Percentiles rank a stretch among this genome's conserved stretches.
Conservation (phyloP, 768 basidiomycete genomes). For the Hygrocybe punicea region DNA sequence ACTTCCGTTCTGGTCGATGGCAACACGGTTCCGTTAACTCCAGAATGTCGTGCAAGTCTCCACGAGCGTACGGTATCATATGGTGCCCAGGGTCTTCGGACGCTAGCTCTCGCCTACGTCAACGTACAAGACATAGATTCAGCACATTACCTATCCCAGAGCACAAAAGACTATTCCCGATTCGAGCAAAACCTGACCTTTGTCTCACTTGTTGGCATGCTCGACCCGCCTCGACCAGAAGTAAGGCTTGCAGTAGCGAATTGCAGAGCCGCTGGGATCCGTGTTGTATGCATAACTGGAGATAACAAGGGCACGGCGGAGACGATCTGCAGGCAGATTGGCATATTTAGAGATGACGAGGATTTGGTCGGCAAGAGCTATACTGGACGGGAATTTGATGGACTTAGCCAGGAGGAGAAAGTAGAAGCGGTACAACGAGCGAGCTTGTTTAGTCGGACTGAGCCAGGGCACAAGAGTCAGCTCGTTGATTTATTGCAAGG, state of each 20-base stretch:
- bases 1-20: constrained; percentile 67
- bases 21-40: constrained; percentile 60
- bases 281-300: constrained; percentile 96
- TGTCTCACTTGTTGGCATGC: constrained; percentile 95
- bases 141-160: constrained; percentile 76
- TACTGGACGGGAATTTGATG: constrained; percentile 89
- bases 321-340: constrained; percentile 94
- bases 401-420: constrained; percentile 75
- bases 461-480: constrained; percentile 92
- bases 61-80: constrained; percentile 67
- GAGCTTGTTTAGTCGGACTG: constrained; percentile 87
- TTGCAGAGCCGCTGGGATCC: constrained; percentile 89
- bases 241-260: constrained; percentile 82
- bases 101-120: constrained; percentile 86
- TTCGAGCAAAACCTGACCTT: constrained; percentile 94
- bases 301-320: constrained; percentile 98
- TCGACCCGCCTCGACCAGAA: constrained; percentile 95
- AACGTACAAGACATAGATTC: constrained; percentile 74
- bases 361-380: constrained; percentile 94
- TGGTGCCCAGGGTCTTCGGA: constrained; percentile 79
- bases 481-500: constrained; percentile 92
- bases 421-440: constrained; percentile 82
- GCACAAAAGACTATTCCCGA: constrained; percentile 74
- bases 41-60: constrained; percentile 55
- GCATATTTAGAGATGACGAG: constrained; percentile 84